phyloP scores from a whole-genome alignment of 2,329 filamentous ascomycete species.

The Trichoderma breve region DNA sequence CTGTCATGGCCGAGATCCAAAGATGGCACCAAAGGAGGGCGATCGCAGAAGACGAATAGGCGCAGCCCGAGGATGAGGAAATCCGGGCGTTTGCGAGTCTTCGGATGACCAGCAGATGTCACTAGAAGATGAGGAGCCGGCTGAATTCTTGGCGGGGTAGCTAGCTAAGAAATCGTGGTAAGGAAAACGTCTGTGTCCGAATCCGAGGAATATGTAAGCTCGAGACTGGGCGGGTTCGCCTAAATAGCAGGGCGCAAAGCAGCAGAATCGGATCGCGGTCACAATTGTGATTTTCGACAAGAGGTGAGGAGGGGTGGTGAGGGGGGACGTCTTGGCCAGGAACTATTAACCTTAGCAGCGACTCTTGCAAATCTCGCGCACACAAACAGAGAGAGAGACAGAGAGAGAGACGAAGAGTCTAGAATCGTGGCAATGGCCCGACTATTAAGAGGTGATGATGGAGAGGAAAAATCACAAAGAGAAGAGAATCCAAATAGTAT shows the following conservation, averaged over 20 bases:
- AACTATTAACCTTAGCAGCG: neutral
- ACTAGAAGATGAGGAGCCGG: neutral
- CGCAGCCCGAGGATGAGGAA: neutral
- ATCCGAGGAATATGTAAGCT: neutral
- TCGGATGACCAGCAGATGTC: neutral
- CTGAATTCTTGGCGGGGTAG: conserved; percentile 11
- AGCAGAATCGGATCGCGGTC: neutral
- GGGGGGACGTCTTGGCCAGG: neutral
- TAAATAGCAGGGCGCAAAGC: neutral
- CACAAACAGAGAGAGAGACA: neutral
- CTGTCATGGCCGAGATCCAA: conserved; percentile 28
- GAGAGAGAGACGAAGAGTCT: neutral
- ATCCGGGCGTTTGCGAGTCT: neutral
- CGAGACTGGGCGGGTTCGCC: neutral
- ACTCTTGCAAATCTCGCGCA: neutral
- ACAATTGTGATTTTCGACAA: neutral
- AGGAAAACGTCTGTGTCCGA: neutral
- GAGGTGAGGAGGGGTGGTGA: neutral
- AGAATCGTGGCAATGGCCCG: neutral
- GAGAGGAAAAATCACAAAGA: neutral
- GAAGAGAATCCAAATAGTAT: neutral
- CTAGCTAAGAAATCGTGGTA: neutral
- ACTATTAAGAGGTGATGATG: neutral
- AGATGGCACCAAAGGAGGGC: neutral
- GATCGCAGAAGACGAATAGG: neutral